Evolutionary conservation across 192 early-diverging fungal genomes (phyloP), one percentile per base, ranked within the genome.

Genomic region (Paraglomus brasilianum): DNA sequence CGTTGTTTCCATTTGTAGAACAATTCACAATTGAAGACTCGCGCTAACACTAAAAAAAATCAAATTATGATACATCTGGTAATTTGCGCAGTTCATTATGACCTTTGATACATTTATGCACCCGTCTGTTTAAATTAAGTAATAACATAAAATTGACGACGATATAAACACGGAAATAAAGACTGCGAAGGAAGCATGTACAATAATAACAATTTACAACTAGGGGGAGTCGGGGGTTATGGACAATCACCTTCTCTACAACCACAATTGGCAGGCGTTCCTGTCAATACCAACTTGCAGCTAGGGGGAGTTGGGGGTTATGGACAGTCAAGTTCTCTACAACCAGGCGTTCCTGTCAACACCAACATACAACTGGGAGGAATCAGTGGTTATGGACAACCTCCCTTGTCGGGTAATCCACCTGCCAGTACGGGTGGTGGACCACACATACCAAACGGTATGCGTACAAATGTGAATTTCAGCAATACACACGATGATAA

Each of bases 371-470:
- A 63, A 63, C 43, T 63, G 24, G 30, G 30, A 30, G 30, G 30
- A 30, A 30, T 30, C 30, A 30, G 30, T 30, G 40, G 41, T 5
- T 63, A 63, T 24, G 61, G 61, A 14, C 61, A 63, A 5, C 43
- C 61, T 6, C 36, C 43, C 17, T 30, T 30, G 22, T 30, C 61
- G 44, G 43, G 61, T 24, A 24, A 19, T 14, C 24, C 43, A 22
- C 47, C 43, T 21, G 61, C 22, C 44, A 15, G 53, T 5, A 36
- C 39, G 6, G 58, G 15, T 19, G 58, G 39, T 8, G 61, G 43
- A 3, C 61, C 61, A 30, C 14, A 22, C 36, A 63, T 63, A 22
- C 61, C 61, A 30, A 63, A 63, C 21, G 61, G 61, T 63, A 63
- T 24, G 43, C 43, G 24, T 40, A 14, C 11, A 10, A 14, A 14